Base-by-base conservation (phyloP, 768 basidiomycete species). In the Suillus cothurnatus region DNA sequence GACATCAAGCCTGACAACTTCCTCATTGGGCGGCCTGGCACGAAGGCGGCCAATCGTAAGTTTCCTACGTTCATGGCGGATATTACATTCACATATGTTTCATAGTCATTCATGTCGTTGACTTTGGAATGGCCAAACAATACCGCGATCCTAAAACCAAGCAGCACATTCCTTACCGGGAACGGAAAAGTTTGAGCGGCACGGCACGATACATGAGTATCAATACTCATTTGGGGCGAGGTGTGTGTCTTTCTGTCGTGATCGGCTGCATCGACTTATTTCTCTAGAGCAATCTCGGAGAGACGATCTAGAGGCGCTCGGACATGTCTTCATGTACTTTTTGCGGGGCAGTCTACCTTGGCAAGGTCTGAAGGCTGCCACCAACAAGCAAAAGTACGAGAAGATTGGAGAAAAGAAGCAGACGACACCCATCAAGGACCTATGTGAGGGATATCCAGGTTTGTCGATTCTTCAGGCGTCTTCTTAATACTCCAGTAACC, bases 341-440 rank as follows among this genome's bases (percentile, higher is more conserved):
- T 79, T 99, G 61, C 88, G 97, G 61, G 97, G 97, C 26, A 97
- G 95, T 71, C 75, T 99, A 61, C 97, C 97, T 28, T 99, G 97
- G 97, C 97, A 99, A 75, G 97, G 97, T 64, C 86, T 99, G 64
- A 99, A 99, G 81, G 97, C 97, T 39, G 97, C 97, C 34, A 99
- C 96, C 60, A 99, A 99, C 84, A 99, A 99, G 83, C 97, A 99
- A 78, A 94, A 99, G 84, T 99, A 99, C 81, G 97, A 99, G 84
- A 99, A 99, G 85, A 99, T 99, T 77, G 97, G 97, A 68, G 97
- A 99, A 84, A 99, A 99, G 90, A 99, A 95, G 85, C 97, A 99
- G 81, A 93, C 92, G 17, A 99, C 97, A 34, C 92, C 92, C 8
- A 98, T 99, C 78, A 97, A 94, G 81, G 97, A 99, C 74, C 85